Conservation (phyloP, 371 early-diverging fungal species). For the Saksenaea oblongispora region DNA sequence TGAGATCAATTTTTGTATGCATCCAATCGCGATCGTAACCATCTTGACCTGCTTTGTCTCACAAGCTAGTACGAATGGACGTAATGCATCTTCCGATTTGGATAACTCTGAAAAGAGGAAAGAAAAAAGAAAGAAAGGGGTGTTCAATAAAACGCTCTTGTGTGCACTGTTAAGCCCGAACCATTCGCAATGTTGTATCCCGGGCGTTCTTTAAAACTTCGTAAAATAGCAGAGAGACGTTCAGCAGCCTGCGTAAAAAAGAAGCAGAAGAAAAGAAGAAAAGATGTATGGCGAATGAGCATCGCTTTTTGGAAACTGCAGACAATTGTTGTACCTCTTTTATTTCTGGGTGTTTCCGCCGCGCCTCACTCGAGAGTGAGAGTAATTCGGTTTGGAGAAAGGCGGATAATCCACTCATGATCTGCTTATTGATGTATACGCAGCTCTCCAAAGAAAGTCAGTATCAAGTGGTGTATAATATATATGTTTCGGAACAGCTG, state of each 20-base stretch:
- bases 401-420: slow-evolving; percentile 61
- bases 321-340: slow-evolving; percentile 77
- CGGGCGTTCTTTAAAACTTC: slow-evolving; percentile 62
- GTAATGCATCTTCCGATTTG: slow-evolving; percentile 78
- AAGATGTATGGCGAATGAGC: neutral
- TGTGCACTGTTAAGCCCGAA: slow-evolving; percentile 12
- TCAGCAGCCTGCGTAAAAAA: slow-evolving; percentile 54
- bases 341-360: slow-evolving; percentile 90
- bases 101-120: slow-evolving; percentile 64
- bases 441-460: neutral
- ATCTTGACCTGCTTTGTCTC: slow-evolving; percentile 87
- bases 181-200: slow-evolving; percentile 58
- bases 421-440: slow-evolving; percentile 1
- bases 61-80: slow-evolving; percentile 91
- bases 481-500: neutral
- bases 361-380: slow-evolving; percentile 86
- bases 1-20: slow-evolving; percentile 85
- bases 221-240: slow-evolving; percentile 55
- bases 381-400: slow-evolving; percentile 87
- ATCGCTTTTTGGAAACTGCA: slow-evolving; percentile 1
- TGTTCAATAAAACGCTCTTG: neutral
- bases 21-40: slow-evolving; percentile 83
- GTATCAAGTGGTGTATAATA: neutral
- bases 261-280: slow-evolving; percentile 2
- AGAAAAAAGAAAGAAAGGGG: slow-evolving; percentile 8